Conservation (phyloP, 1,139 yeast species). For the Meyerozyma smithsonii region DNA sequence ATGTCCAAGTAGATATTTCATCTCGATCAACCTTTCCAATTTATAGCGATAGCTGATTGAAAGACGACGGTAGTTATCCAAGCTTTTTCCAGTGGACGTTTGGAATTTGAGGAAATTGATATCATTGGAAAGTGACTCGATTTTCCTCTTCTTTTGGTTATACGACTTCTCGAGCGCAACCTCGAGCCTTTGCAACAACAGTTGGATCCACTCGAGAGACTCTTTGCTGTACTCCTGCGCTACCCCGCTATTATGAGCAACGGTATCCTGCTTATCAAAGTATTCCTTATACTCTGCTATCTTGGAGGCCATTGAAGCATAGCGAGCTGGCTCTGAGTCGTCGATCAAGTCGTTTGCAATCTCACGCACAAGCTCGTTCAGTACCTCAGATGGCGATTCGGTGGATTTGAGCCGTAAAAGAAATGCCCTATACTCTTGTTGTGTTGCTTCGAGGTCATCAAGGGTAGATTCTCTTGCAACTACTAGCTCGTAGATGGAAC, state of each 20-base stretch:
- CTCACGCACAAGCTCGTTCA: background rate
- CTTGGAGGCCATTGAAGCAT: background rate
- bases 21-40: background rate
- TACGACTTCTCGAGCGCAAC: background rate
- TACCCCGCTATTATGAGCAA: background rate
- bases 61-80: background rate
- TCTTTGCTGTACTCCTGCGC: background rate
- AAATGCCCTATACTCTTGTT: background rate
- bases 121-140: background rate
- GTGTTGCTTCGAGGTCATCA: background rate
- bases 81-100: background rate
- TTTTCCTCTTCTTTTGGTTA: background rate
- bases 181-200: background rate
- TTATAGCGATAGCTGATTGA: background rate
- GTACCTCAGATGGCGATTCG: background rate
- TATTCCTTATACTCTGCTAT: background rate
- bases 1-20: background rate
- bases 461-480: background rate
- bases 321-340: background rate
- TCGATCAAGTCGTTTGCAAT: background rate
- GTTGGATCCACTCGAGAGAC: background rate
- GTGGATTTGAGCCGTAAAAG: background rate
- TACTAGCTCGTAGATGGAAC: background rate
- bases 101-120: background rate
- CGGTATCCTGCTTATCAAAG: background rate